phyloP scores from a whole-genome alignment of 345 rosid genomes.

The Eucalyptus paniculata region DNA sequence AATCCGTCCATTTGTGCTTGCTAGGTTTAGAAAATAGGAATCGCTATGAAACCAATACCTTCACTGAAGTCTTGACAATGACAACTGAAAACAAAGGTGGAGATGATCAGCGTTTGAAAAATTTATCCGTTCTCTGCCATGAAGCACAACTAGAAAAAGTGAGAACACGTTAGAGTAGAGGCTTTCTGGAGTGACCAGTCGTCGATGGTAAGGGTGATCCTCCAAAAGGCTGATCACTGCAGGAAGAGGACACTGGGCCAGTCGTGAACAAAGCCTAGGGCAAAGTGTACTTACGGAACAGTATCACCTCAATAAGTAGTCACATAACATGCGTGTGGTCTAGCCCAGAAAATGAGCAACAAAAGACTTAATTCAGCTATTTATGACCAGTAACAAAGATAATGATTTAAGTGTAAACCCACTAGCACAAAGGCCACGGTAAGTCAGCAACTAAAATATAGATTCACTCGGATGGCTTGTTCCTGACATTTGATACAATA shows the following conservation, averaged over 20 bases:
- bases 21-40: neutral
- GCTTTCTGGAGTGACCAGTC: neutral
- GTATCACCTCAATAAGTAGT: neutral
- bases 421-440: neutral
- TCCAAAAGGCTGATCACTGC: neutral
- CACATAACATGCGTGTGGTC: neutral
- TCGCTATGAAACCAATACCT: neutral
- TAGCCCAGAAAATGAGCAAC: neutral
- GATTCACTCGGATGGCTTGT: neutral
- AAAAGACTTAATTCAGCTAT: neutral
- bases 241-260: neutral
- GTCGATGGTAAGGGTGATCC: neutral
- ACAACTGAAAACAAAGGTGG: neutral
- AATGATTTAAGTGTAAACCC: neutral
- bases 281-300: neutral
- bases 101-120: neutral
- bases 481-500: neutral
- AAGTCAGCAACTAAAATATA: neutral
- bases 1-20: neutral
- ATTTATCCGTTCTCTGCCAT: neutral
- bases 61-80: neutral
- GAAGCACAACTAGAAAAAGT: neutral
- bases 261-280: neutral
- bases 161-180: neutral
- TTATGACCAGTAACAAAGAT: neutral